These are phyloP conservation scores for Schwanniomyces sp. DNA, from an alignment of 805 yeast species.

Conservation along the genomic window DNA sequence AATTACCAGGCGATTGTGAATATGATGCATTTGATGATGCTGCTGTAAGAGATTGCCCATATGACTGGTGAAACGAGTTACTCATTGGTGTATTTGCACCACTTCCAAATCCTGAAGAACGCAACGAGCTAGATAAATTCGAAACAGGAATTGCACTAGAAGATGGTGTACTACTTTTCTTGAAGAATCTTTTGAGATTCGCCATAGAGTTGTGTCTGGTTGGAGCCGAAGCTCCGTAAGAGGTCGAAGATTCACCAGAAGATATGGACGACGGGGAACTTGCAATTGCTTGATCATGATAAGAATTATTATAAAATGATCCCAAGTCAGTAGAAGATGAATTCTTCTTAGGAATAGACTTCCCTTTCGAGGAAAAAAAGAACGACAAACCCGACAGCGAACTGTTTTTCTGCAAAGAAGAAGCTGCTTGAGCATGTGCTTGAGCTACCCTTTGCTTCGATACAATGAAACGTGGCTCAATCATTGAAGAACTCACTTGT, in stretches of 20 bases:
- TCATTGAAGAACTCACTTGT: slow-evolving; percentile 52
- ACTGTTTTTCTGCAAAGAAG: slow-evolving; percentile 35
- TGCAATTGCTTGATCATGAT: slow-evolving; percentile 23
- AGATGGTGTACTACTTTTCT: slow-evolving; percentile 33
- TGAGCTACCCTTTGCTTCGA: slow-evolving; percentile 72
- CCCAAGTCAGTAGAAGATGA: slow-evolving; percentile 42
- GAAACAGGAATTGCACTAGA: slow-evolving; percentile 15
- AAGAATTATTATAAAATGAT: slow-evolving; percentile 38
- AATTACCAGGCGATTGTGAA: slow-evolving; percentile 30
- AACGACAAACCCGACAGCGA: slow-evolving; percentile 51
- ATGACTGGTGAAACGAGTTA: slow-evolving; percentile 15
- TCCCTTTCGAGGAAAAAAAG: slow-evolving; percentile 47
- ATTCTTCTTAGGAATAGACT: slow-evolving; percentile 27
- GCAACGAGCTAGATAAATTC: slow-evolving; percentile 23
- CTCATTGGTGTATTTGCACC: slow-evolving; percentile 10
- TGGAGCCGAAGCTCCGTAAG: slow-evolving; percentile 26
- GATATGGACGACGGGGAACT: slow-evolving; percentile 34
- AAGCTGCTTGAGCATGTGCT: slow-evolving; percentile 41
- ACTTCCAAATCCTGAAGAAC: slow-evolving; percentile 15
- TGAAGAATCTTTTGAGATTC: slow-evolving; percentile 72
- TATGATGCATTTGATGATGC: slow-evolving; percentile 34
- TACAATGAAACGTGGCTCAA: slow-evolving; percentile 85
- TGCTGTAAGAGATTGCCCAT: slow-evolving; percentile 22
- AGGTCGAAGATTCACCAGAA: slow-evolving; percentile 34
- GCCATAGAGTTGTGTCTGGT: slow-evolving; percentile 79